Evolutionary conservation across 2,329 filamentous ascomycete genomes (phyloP).

Genomic region (Tolypocladium album): DNA sequence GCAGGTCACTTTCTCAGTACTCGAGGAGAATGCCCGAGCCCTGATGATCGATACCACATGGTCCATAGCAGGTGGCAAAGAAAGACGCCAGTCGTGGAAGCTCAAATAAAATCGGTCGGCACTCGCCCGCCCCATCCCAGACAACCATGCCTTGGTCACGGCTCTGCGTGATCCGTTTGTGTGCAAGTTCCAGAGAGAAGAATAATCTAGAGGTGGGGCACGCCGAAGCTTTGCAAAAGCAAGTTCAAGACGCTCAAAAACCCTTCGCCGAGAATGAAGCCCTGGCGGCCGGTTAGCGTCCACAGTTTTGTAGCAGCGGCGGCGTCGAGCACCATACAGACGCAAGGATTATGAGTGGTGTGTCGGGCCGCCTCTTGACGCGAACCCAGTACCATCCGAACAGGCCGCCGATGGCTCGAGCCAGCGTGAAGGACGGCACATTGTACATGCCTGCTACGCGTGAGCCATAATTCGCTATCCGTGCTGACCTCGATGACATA

Average conservation of each 20-base stretch:
- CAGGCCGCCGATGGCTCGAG: constrained; percentile 69
- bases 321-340: constrained; percentile 32
- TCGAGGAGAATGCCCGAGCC: constrained; percentile 57
- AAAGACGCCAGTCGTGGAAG: constrained; percentile 38
- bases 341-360: constrained; percentile 80
- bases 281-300: constrained; percentile 29
- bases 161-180: background rate
- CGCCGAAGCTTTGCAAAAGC: constrained; percentile 62
- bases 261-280: constrained; percentile 86
- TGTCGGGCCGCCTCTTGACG: constrained; percentile 44
- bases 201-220: constrained; percentile 55
- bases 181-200: background rate
- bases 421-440: constrained; percentile 88
- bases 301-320: background rate
- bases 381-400: constrained; percentile 67
- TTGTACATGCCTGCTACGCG: constrained; percentile 75
- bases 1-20: constrained; percentile 58
- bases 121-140: background rate
- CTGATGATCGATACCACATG: constrained; percentile 56
- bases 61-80: constrained; percentile 32
- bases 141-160: background rate
- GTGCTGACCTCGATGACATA: constrained; percentile 20
- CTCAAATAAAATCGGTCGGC: constrained; percentile 25
- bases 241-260: constrained; percentile 88
- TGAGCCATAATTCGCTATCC: background rate